Percentiles rank a stretch among this genome's conserved stretches.
Conservation (phyloP, 768 basidiomycete genomes). For the Mycena epipterygia region DNA sequence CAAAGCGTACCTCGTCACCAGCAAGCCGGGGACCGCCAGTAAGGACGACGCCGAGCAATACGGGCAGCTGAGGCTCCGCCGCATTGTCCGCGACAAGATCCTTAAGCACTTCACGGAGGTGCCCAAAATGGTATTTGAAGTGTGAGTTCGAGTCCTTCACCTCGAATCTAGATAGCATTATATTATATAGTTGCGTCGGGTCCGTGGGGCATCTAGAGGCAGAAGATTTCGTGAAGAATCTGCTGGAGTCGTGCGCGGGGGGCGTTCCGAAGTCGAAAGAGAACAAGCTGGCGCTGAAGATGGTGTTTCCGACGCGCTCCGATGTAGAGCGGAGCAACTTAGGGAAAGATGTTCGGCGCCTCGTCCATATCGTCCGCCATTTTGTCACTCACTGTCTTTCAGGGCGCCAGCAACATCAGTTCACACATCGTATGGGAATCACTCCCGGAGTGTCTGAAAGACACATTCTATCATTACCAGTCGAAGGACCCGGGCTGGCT, state of each 20-base stretch:
- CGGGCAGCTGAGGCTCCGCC: background rate
- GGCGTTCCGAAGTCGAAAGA: slow-evolving; percentile 3
- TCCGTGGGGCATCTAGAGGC: slow-evolving; percentile 13
- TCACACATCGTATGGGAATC: background rate
- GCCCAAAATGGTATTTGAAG: slow-evolving; percentile 2
- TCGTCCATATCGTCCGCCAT: background rate
- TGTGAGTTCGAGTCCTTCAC: background rate
- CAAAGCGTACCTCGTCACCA: slow-evolving; percentile 7
- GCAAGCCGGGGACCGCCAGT: background rate
- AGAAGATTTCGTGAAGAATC: slow-evolving; percentile 3
- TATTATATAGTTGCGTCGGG: background rate
- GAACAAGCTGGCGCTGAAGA: slow-evolving; percentile 2
- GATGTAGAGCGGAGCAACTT: background rate
- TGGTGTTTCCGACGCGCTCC: background rate
- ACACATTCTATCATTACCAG: slow-evolving; percentile 1
- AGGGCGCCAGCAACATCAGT: background rate
- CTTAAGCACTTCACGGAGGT: background rate
- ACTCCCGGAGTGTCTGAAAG: background rate
- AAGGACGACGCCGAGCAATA: background rate
- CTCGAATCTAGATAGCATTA: no score
- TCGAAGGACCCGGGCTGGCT: slow-evolving; percentile 1
- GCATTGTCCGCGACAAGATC: background rate
- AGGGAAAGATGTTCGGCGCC: background rate
- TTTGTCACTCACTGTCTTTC: background rate
- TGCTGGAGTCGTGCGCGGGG: slow-evolving; percentile 19